Evolutionary conservation across 176 grass and related monocot genomes (phyloP).

Genomic region (Avena atlantica): DNA sequence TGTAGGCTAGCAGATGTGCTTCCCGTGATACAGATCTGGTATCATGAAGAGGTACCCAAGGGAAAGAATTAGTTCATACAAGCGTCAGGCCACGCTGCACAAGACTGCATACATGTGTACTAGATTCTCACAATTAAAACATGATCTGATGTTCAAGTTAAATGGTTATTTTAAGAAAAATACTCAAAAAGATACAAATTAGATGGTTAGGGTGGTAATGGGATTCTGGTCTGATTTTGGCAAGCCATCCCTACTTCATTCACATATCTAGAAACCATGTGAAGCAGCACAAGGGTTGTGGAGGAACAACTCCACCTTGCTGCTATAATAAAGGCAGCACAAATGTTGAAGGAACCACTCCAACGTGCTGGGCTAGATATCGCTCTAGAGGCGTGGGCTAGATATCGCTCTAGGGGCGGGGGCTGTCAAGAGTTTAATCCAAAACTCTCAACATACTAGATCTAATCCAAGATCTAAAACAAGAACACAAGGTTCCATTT

Average conservation of each 20-base stretch:
- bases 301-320: too few relatives aligned
- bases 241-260: slow-evolving; percentile 3
- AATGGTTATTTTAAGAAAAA: background rate
- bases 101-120: background rate
- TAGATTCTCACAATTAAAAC: background rate
- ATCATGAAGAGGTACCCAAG: slow-evolving; percentile 12
- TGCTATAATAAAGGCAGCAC: too few relatives aligned
- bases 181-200: background rate
- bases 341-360: too few relatives aligned
- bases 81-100: background rate
- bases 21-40: slow-evolving; percentile 87
- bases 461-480: too few relatives aligned
- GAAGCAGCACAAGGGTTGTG: too few relatives aligned
- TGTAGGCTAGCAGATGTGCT: slow-evolving; percentile 87
- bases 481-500: too few relatives aligned
- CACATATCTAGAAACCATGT: slow-evolving; percentile 12
- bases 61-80: slow-evolving; percentile 16
- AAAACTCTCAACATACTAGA: too few relatives aligned
- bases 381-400: too few relatives aligned
- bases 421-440: too few relatives aligned
- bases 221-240: background rate
- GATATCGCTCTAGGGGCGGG: too few relatives aligned
- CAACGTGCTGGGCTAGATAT: too few relatives aligned
- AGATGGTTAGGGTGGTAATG: background rate
- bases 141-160: slow-evolving; percentile 26